Evolutionary conservation across 306 rosid species (phyloP).

Genomic region (Styphnolobium japonicum): DNA sequence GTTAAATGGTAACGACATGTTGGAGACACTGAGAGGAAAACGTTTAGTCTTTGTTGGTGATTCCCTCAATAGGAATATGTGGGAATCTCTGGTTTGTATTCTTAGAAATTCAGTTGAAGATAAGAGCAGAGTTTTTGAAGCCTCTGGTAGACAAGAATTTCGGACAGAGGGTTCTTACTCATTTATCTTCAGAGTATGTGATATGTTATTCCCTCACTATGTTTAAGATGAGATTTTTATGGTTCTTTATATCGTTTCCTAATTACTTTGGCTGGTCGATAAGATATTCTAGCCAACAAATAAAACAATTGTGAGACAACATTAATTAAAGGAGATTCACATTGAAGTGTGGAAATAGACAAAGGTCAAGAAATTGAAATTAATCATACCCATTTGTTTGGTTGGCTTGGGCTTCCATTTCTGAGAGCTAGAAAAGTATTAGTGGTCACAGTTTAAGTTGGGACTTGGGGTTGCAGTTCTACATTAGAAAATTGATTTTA

Average conservation of each 20-base stretch:
- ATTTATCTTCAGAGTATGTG: constrained; percentile 64
- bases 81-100: constrained; percentile 86
- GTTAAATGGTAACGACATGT: constrained; percentile 59
- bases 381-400: background rate
- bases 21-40: constrained; percentile 69
- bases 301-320: background rate
- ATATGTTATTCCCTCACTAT: constrained; percentile 12
- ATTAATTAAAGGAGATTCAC: background rate
- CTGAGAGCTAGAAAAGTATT: background rate
- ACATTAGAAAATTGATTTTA: background rate
- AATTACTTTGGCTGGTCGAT: background rate
- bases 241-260: background rate
- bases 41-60: constrained; percentile 82
- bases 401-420: background rate
- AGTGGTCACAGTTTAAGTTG: background rate
- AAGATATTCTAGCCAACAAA: background rate
- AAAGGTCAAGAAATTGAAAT: background rate
- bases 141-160: constrained; percentile 61
- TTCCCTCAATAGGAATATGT: constrained; percentile 90
- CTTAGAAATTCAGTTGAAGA: constrained; percentile 68
- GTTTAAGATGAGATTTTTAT: background rate
- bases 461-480: background rate
- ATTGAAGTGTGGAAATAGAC: background rate
- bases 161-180: constrained; percentile 81
- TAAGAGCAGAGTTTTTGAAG: constrained; percentile 62